Conservation (phyloP, 495 filamentous ascomycete species). For the Aspergillus coremiiformis region DNA sequence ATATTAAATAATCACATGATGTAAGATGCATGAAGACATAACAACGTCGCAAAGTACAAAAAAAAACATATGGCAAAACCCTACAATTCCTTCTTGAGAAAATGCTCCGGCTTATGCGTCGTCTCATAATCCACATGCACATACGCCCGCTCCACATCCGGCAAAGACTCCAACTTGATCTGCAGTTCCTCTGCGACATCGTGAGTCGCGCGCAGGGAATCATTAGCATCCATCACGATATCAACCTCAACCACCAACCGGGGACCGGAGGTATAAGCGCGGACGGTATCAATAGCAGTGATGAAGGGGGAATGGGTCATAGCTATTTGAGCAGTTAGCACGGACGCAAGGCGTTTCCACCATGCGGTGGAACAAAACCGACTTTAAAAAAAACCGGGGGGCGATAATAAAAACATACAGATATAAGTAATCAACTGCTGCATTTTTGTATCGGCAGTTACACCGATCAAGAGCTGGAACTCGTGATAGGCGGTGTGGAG, state of each 20-base stretch:
- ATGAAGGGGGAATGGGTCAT: conserved; percentile 85
- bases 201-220: conserved; percentile 70
- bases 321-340: conserved; percentile 28
- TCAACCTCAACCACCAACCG: conserved; percentile 87
- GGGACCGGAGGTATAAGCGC: conserved; percentile 86
- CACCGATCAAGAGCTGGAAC: conserved; percentile 84
- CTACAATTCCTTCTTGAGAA: conserved; percentile 55
- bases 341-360: too few species aligned
- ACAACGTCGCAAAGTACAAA: not conserved
- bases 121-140: conserved; percentile 98
- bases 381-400: too few species aligned
- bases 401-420: conserved; percentile 46
- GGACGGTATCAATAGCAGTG: conserved; percentile 83
- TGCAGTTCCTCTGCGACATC: conserved; percentile 93
- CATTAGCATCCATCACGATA: conserved; percentile 69
- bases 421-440: conserved; percentile 96
- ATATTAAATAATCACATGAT: not conserved
- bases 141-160: conserved; percentile 89
- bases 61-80: too few species aligned
- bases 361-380: too few species aligned
- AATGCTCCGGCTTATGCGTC: conserved; percentile 85
- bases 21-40: too few species aligned
- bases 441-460: conserved; percentile 75
- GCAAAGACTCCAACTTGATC: conserved; percentile 86
- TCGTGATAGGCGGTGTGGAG: conserved; percentile 76